Evolutionary conservation across 768 basidiomycete species (phyloP), one percentile per base, ranked within the genome.

Genomic region (Lactarius trivialis): DNA sequence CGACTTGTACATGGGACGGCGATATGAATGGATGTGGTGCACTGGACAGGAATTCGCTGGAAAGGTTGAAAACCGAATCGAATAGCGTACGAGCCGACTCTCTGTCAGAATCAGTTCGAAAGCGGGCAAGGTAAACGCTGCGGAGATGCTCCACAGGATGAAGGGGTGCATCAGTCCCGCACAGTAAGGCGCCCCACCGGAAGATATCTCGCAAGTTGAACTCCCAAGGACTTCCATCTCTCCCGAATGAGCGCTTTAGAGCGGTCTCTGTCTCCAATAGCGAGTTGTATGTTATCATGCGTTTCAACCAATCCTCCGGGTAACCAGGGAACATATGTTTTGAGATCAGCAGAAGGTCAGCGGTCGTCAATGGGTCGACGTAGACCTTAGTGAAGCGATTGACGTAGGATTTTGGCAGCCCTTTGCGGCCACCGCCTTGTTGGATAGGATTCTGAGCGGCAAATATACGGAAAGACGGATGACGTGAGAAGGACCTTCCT

Each of bases 341-440:
- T 68, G 89, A 95, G 61, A 98, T 87, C 24, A 86, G 74, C 49
- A 86, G 77, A 57, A 97, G 78, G 73, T 99, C 97, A 34, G 81
- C 75, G 0, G 86, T 72, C 1, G 85, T 82, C 39, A 98, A 82
- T 68, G 96, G 91, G 68, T 94, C 86, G 51, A 98, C 76, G 70
- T 93, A 93, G 43, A 98, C 97, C 72, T 94, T 95, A n/a, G 93
- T 98, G 76, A 99, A 99, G 17, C 97, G 87, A 73, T 99, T 97
- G 58, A 98, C 79, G 75, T 97, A 99, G 0, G 97, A 98, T 71
- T 92, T 96, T 0, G 97, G 97, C 7, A 99, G 81, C 21, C 97
- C 97, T 73, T 99, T 99, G 39, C 97, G 85, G 17, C 96, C 95
- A 58, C 97, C 95, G 26, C 97, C 97, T 77, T 99, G 97, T 64